Base-by-base conservation (phyloP, 345 rosid species). In the Geranium rotundifolium region DNA sequence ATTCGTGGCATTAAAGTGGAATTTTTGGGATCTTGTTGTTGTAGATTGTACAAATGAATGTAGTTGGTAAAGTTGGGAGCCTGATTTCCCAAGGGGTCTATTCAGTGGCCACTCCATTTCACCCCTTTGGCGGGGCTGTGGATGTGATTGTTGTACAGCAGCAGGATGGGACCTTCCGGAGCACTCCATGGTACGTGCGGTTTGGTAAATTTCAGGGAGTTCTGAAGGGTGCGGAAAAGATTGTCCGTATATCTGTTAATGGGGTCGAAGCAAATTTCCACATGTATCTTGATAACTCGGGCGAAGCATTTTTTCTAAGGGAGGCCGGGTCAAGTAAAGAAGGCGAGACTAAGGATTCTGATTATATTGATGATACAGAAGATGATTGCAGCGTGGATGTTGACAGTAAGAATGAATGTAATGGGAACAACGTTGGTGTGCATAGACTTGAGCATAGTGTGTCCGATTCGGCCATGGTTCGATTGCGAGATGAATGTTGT, bases 151-250 rank as follows among this genome's bases (percentile, higher is more conserved):
- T 83, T 41, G 96, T 91, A 67, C 87, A 78, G 69, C 97, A 91
- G 79, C 81, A 85, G 71, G 95, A 91, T 67, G 95, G 91, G 64
- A 74, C 85, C 2, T 91, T 86, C 65, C 82, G 81, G 20, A 88
- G 96, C 71, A 84, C 95, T 0, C 97, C 97, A 52, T 91, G 97
- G 97, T 82, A 91, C 54, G 97, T 91, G 60, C 77, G 90, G 73
- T 91, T 91, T 60, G 97, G 97, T 52, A 91, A 91, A 74, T 91
- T 91, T 75, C 96, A 91, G 78, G 97, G 97, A 54, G 96, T 91
- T 66, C 81, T 91, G 9, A 91, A 91, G 74, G 95, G 96, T 12
- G 79, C 87, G 0, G 95, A 88, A 75, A 91, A 88, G 82, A 74
- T 85, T 60, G 95, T 91, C 17, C 84, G 65, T 56, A 84, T 91